phyloP scores from a whole-genome alignment of 805 yeast species.

The Ogataea philodendri region DNA sequence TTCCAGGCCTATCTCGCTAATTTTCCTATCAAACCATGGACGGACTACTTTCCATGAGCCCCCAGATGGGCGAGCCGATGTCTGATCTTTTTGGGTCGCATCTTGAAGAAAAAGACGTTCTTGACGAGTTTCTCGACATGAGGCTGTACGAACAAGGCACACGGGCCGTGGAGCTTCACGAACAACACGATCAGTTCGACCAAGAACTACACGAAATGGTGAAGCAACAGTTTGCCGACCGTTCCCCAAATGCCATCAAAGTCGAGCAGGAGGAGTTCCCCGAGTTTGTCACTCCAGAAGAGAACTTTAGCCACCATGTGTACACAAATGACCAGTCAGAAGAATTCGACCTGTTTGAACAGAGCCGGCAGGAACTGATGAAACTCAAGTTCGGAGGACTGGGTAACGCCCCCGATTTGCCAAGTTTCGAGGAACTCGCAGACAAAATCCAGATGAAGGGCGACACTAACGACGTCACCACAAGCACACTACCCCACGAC shows the following conservation, averaged over 20 bases:
- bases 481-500: conserved; percentile 30
- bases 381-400: conserved; percentile 51
- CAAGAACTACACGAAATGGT: conserved; percentile 6
- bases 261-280: conserved; percentile 12
- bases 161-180: conserved; percentile 5
- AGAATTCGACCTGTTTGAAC: conserved; percentile 38
- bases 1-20: no score
- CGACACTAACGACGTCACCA: conserved; percentile 27
- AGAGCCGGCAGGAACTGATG: conserved; percentile 48
- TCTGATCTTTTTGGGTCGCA: conserved; percentile 15
- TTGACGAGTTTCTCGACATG: conserved; percentile 57
- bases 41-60: conserved; percentile 21
- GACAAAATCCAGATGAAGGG: conserved; percentile 13
- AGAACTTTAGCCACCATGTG: conserved; percentile 6
- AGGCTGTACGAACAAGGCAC: conserved; percentile 41
- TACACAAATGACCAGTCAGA: conserved; percentile 15
- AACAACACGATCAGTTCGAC: conserved; percentile 6
- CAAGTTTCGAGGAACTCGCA: conserved; percentile 10
- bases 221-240: conserved; percentile 5
- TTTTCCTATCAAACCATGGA: no score
- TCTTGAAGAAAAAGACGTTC: conserved; percentile 42
- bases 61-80: conserved; percentile 18
- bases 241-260: conserved; percentile 12
- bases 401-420: conserved; percentile 5
- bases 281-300: conserved; percentile 12